Percentiles rank a stretch among this genome's conserved stretches.
These are phyloP conservation scores for Solanum clarkiae DNA, from an alignment of 257 asterid species.

Conservation along the genomic window DNA sequence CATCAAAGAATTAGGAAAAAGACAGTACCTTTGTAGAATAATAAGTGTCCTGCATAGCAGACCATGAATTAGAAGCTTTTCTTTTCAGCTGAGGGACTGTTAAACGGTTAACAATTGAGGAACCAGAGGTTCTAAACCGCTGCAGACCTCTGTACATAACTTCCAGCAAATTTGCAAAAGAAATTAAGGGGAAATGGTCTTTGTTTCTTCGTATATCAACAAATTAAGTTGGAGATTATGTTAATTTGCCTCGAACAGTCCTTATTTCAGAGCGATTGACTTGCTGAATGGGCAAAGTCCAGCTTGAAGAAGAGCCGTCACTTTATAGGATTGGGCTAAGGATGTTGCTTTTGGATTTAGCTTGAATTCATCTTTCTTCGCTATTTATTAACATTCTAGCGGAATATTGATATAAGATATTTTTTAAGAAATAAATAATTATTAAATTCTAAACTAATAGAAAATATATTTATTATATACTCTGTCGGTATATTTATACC, in stretches of 20 bases:
- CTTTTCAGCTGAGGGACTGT: slow-evolving; percentile 30
- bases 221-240: background rate
- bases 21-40: slow-evolving; percentile 44
- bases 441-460: too few relatives aligned
- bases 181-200: background rate
- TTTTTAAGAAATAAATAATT: too few relatives aligned
- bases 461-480: too few relatives aligned
- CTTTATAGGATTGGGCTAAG: background rate
- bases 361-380: too few relatives aligned
- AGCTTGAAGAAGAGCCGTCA: background rate
- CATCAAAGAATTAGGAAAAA: background rate
- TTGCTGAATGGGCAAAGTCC: background rate
- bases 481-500: too few relatives aligned
- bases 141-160: slow-evolving; percentile 26
- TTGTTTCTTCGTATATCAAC: background rate
- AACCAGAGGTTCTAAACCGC: slow-evolving; percentile 50
- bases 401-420: too few relatives aligned
- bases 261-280: background rate
- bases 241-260: background rate
- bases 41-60: slow-evolving; percentile 63
- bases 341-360: background rate
- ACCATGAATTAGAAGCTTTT: slow-evolving; percentile 44
- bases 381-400: too few relatives aligned
- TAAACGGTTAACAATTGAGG: slow-evolving; percentile 18
- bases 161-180: background rate